phyloP scores from a whole-genome alignment of 1,284 basidiomycete species.

The Tranzscheliella williamsii region DNA sequence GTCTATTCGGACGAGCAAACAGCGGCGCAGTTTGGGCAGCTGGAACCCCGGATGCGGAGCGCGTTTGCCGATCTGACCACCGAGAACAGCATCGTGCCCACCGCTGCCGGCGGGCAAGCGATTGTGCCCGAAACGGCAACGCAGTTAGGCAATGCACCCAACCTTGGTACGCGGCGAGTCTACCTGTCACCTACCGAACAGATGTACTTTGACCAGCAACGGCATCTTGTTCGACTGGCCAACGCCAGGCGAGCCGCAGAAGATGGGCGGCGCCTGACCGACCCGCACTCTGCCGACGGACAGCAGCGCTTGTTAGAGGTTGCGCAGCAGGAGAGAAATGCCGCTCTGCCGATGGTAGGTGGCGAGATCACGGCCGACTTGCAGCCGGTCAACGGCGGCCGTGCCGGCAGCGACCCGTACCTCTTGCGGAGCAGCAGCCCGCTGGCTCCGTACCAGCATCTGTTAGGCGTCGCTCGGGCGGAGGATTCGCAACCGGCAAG shows the following conservation, averaged over 20 bases:
- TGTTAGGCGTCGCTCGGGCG: not conserved
- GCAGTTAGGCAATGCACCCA: not conserved
- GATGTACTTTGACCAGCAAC: slow-evolving; percentile 32
- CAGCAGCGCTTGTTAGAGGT: slow-evolving; percentile 1
- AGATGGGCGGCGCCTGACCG: slow-evolving; percentile 9
- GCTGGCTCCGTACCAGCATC: too few species aligned
- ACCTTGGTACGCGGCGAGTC: not conserved
- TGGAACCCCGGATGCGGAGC: slow-evolving; percentile 26
- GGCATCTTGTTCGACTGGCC: slow-evolving; percentile 11
- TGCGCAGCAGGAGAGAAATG: slow-evolving; percentile 21
- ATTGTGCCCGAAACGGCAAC: not conserved
- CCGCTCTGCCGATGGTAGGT: slow-evolving; percentile 14
- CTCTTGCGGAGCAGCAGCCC: too few species aligned
- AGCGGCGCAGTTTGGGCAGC: slow-evolving; percentile 35
- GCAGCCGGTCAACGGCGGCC: not conserved
- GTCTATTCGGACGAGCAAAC: slow-evolving; percentile 43
- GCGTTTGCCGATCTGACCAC: slow-evolving; percentile 13
- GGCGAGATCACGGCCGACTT: not conserved
- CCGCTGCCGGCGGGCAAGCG: not conserved
- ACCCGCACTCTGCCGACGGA: not conserved
- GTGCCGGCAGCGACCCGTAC: not conserved
- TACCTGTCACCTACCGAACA: slow-evolving; percentile 15
- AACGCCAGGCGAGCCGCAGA: slow-evolving; percentile 20
- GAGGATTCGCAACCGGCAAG: not conserved
- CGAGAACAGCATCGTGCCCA: not conserved